Evolutionary conservation across 768 basidiomycete genomes (phyloP), one percentile per base, ranked within the genome.

Genomic region (Tulasnella sp.): DNA sequence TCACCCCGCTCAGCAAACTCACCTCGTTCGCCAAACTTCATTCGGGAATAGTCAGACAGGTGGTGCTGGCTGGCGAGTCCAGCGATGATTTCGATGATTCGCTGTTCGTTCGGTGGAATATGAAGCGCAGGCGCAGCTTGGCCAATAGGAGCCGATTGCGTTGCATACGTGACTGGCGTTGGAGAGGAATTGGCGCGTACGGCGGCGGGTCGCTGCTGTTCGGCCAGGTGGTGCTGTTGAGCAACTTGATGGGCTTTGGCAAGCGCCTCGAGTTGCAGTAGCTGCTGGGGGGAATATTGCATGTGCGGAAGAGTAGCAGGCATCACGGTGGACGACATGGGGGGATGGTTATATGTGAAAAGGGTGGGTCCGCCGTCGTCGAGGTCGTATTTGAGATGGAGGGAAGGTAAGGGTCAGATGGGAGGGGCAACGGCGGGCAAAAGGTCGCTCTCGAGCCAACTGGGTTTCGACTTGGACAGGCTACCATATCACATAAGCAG

Each of bases 61-160:
- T 87, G 86, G 68, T 86, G 82, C 62, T 87, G 84, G 5, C 83
- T 86, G 2, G 84, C 83, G 15, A 88, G 70, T 2, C 52, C 35
- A 36, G 52, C 52, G 35, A 54, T 40, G 39, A 39, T 27, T 11
- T 40, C 39, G 34, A 54, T 40, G 37, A 54, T 27, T 40, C 35
- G 23, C 39, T 37, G 19, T 27, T 54, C 52, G 32, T 54, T 54
- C 1, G 52, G 52, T 11, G 34, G 15, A 14, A 54, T n/a, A 27
- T 40, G 21, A n/a, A n/a, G n/a, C n/a, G n/a, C n/a, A n/a, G n/a
- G n/a, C n/a, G n/a, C n/a, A n/a, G n/a, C n/a, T 9, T 25, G 3
- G 9, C 46, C 46, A 17, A 48, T 15, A 7, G 12, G 3, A 7
- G 46, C 7, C 34, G 17, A 25, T 48, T 25, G 46, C 34, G 46